These are phyloP conservation scores for Leccinum arenicola DNA, from an alignment of 768 basidiomycete genomes.

Conservation along the genomic window DNA sequence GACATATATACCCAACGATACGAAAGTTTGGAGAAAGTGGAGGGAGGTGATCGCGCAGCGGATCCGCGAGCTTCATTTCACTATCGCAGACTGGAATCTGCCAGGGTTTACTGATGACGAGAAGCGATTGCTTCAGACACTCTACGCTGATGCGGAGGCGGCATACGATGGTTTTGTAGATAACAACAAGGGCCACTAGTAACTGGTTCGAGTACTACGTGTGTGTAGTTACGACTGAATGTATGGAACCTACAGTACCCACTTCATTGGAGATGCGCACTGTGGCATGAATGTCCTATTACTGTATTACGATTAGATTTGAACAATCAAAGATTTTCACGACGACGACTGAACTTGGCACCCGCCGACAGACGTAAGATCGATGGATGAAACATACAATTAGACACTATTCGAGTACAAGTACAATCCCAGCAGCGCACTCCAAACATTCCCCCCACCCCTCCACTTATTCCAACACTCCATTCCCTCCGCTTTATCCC, in stretches of 20 bases:
- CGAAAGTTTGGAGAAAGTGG: constrained; percentile 9
- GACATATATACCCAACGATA: constrained; percentile 9
- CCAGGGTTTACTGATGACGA: not conserved
- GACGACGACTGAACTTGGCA: not conserved
- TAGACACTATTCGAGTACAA: not conserved
- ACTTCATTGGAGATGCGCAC: not conserved
- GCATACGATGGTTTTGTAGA: not conserved
- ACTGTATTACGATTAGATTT: not conserved
- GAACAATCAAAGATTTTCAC: not conserved
- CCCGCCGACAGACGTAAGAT: too few species aligned
- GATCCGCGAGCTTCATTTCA: not conserved
- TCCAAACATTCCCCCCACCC: not conserved
- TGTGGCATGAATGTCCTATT: not conserved
- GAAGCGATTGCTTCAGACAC: not conserved
- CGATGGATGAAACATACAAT: not conserved
- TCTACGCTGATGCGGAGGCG: constrained; percentile 2
- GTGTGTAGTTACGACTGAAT: not conserved
- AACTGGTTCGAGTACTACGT: not conserved
- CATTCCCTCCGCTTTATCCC: not conserved
- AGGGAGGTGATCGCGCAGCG: constrained; percentile 2
- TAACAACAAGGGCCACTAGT: not conserved
- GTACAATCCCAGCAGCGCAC: not conserved
- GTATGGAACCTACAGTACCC: not conserved
- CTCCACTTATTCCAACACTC: too few species aligned
- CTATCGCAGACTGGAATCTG: constrained; percentile 2